These are phyloP conservation scores for Mallotus japonicus DNA, from an alignment of 441 rosid genomes.

Conservation along the genomic window DNA sequence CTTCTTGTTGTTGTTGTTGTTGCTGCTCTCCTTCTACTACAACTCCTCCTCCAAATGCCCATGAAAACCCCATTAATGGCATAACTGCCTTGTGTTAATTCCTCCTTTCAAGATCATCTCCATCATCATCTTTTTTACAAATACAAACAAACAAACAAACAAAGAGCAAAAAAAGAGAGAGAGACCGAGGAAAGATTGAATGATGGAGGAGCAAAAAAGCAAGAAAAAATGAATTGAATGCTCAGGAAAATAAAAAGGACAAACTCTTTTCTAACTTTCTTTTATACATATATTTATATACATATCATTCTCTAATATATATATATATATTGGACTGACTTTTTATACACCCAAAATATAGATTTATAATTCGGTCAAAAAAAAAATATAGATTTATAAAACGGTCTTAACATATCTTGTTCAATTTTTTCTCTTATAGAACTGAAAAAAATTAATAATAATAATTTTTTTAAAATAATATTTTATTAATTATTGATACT, in stretches of 20 bases:
- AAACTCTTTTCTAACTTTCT: conserved; percentile 21
- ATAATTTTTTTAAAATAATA: no score
- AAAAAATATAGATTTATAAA: conserved; percentile 29
- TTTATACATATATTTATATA: not conserved
- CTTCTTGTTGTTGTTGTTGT: conserved; percentile 7
- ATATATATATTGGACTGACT: conserved; percentile 35
- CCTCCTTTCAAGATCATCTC: conserved; percentile 23
- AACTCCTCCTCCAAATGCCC: conserved; percentile 17
- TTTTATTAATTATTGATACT: no score
- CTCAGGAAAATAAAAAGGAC: conserved; percentile 40
- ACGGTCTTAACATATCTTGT: conserved; percentile 46
- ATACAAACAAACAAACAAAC: no score
- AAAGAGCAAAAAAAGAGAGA: conserved; percentile 10
- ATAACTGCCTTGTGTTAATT: conserved; percentile 22
- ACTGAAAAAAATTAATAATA: no score
- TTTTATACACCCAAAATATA: conserved; percentile 21
- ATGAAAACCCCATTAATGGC: conserved; percentile 38
- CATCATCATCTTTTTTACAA: not conserved
- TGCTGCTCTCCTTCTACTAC: not conserved
- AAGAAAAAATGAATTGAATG: conserved; percentile 31
- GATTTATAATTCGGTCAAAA: conserved; percentile 51
- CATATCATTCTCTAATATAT: conserved; percentile 20
- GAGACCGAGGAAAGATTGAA: conserved; percentile 12
- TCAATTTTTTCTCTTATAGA: conserved; percentile 20
- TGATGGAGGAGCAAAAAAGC: conserved; percentile 1